Evolutionary conservation across 805 yeast species (phyloP), one percentile per base, ranked within the genome.

Genomic region (Wickerhamiella azymoides): DNA sequence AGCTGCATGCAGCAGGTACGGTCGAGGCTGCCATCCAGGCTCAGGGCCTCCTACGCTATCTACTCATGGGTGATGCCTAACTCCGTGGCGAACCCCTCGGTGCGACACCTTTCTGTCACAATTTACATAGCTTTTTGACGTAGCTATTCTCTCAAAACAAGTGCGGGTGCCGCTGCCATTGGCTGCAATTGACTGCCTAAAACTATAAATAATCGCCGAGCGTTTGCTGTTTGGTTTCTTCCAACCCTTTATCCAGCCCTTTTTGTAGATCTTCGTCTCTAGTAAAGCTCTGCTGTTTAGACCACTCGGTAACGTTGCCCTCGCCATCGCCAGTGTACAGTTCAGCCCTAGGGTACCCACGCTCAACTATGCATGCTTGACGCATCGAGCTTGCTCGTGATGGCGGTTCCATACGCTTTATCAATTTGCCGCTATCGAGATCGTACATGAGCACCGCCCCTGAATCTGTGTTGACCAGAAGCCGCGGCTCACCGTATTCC

Each of bases 401-500:
- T 1, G 53, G 55, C 2, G 57, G 55, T 14, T 67, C 65, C n/a
- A 82, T 62, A 46, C 88, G 62, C 8, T 74, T 66, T 3, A 79
- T 70, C 39, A 81, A 58, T 50, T 73, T 76, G 0, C 92, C 93
- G 51, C 79, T 82, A 1, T 66, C 58, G 0, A 75, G 65, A 16
- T 80, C 62, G 48, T 69, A 77, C 41, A 80, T 68, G 36, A 78
- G 66, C 0, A 84, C 62, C 51, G 81, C 86, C 3, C 89, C 86
- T 49, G 69, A 77, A 52, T 83, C 92, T 0, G 85, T 77, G 0
- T 93, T 89, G 45, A 77, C 76, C 60, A 83, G 67, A 19, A 83
- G 59, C 52, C 73, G 72, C 48, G 75, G 82, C 6, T 70, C 56
- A 3, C 77, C 66, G 52, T 80, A 85, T 10, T 56, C 54, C 0